Evolutionary conservation across 2,329 filamentous ascomycete genomes (phyloP).

Genomic region (Ophiostoma montium): DNA sequence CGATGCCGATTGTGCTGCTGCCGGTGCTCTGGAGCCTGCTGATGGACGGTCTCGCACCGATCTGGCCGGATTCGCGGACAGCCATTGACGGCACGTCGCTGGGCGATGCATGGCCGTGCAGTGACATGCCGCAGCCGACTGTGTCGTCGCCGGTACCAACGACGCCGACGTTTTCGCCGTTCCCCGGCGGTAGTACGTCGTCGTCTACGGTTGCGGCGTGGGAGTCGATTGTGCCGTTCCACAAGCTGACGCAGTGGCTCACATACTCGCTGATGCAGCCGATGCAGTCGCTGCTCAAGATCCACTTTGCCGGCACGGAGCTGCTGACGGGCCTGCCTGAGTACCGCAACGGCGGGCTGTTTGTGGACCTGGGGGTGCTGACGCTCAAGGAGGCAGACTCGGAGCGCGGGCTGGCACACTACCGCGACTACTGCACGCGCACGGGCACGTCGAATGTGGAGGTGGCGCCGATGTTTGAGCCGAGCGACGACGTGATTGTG

Average conservation of each 20-base stretch:
- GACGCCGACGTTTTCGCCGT: conserved; percentile 38
- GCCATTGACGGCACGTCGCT: conserved; percentile 75
- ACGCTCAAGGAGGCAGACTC: conserved; percentile 32
- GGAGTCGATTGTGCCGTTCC: conserved; percentile 57
- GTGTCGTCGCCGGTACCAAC: conserved; percentile 15
- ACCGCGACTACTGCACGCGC: conserved; percentile 51
- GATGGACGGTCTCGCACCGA: conserved; percentile 71
- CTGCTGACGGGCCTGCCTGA: conserved; percentile 79
- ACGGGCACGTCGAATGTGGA: conserved; percentile 49
- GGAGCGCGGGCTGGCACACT: conserved; percentile 31
- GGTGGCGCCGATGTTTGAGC: conserved; percentile 44
- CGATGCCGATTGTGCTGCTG: conserved; percentile 72
- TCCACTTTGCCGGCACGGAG: conserved; percentile 46
- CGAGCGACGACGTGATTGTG: conserved; percentile 46
- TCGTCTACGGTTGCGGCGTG: conserved; percentile 40
- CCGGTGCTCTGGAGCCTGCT: conserved; percentile 84
- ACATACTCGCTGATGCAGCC: conserved; percentile 73
- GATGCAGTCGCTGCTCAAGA: conserved; percentile 37
- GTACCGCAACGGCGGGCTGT: conserved; percentile 80
- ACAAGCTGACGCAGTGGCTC: conserved; percentile 84
- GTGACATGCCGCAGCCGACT: conserved; percentile 51
- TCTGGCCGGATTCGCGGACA: conserved; percentile 82
- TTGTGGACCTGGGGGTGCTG: conserved; percentile 73
- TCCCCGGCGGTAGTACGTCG: conserved; percentile 25
- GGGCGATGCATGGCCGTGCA: conserved; percentile 90